Base-by-base conservation (phyloP, 2,329 filamentous ascomycete species). In the Lecanicillium sp. region DNA sequence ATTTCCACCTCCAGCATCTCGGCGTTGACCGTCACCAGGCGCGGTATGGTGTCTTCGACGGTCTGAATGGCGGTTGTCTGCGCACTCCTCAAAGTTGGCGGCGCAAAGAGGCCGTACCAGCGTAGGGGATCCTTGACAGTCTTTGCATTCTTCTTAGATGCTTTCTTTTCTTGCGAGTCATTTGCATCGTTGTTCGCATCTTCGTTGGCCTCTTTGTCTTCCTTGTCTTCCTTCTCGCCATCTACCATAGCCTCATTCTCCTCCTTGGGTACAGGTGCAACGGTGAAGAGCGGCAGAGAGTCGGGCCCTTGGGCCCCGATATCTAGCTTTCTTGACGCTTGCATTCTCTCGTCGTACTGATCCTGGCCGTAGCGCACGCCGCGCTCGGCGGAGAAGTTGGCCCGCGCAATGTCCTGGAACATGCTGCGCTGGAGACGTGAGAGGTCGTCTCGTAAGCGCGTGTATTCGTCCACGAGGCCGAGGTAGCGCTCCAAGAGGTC, bases 291-390 rank as follows among this genome's bases (percentile, higher is more conserved):
- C 5, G 50, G 44, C n/a, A 36, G 20, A n/a, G 33, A 40, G 5
- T 45, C 29, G 14, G 43, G 43, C 14, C 47, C 41, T 14, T 42
- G 41, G 4, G 39, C 25, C 9, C 31, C 10, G 14, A 57, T 49
- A 8, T 34, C 36, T 20, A 81, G 48, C 39, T 60, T 57, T 37
- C 73, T 62, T 17, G 58, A 60, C 3, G 82, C 81, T 54, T 78
- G 77, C 78, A 87, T 86, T 33, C 84, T 72, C 46, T 78, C 73
- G 57, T 89, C 83, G 54, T 85, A 90, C 52, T 76, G 73, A 49
- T 86, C 80, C 46, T 68, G 71, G 3, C 83, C 84, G 54, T 83
- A 88, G 30, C 77, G 68, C 44, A 77, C 57, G 22, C 79, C 74
- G 11, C 74, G 66, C 53, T 77, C 69, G n/a, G 75, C 77, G 19